A percentile compares a stretch with the other conserved stretches of the same genome.
phyloP scores from a whole-genome alignment of 805 yeast genomes.

The Brettanomyces bruxellensis region DNA sequence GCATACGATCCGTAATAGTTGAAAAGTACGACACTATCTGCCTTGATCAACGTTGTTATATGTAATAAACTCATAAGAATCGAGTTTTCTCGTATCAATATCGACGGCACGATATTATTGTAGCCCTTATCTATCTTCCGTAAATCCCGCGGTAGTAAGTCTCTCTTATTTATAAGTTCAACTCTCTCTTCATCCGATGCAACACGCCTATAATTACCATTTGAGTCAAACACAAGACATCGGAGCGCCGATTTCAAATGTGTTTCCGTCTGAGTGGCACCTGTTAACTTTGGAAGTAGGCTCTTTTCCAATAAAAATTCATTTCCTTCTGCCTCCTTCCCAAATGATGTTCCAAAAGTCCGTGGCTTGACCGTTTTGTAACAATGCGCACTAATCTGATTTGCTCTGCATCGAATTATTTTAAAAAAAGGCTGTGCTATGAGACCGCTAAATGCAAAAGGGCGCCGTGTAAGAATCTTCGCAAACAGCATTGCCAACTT shows the following conservation, averaged over 20 bases:
- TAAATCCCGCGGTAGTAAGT: constrained; percentile 43
- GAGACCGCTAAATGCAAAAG: too few species aligned
- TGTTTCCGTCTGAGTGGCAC: background rate
- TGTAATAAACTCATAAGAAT: constrained; percentile 40
- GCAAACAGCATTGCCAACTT: too few species aligned
- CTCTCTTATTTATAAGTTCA: constrained; percentile 35
- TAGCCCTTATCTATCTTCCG: constrained; percentile 40
- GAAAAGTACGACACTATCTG: constrained; percentile 45
- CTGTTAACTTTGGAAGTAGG: constrained; percentile 15
- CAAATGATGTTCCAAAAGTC: background rate
- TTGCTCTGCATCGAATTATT: background rate
- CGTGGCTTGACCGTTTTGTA: too few species aligned
- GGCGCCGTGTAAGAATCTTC: too few species aligned
- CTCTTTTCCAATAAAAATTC: constrained; percentile 17
- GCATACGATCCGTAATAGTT: constrained; percentile 37
- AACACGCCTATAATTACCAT: constrained; percentile 35
- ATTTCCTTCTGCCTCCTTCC: background rate
- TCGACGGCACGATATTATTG: constrained; percentile 49
- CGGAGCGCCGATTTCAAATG: constrained; percentile 14
- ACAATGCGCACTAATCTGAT: background rate
- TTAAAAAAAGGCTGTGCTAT: too few species aligned
- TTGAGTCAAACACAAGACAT: constrained; percentile 40
- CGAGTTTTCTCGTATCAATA: constrained; percentile 37
- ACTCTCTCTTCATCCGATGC: constrained; percentile 36
- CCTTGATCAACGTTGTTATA: constrained; percentile 42